A percentile compares a stretch with the other conserved stretches of the same genome.
Conservation (phyloP, 1,284 basidiomycete genomes). For the Cryptococcus jaspeensis region DNA sequence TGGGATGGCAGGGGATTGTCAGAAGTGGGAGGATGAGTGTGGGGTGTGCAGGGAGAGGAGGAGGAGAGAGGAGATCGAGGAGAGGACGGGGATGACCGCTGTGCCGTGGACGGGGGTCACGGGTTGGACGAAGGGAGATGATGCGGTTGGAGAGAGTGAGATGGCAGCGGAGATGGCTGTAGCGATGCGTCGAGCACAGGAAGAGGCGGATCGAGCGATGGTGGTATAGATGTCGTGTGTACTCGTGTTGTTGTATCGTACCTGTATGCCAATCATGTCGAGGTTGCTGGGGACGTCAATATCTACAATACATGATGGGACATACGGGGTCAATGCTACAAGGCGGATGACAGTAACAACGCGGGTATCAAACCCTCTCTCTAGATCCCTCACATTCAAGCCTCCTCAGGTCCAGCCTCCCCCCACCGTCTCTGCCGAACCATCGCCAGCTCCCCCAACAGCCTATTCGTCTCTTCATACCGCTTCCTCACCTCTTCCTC, state of each 20-base stretch:
- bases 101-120: constrained; percentile 13
- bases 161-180: constrained; percentile 40
- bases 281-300: background rate
- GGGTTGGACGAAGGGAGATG: constrained; percentile 15
- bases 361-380: background rate
- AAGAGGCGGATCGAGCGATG: constrained; percentile 17
- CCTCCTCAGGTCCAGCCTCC: constrained; percentile 8
- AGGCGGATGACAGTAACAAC: too few species aligned
- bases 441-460: constrained; percentile 44
- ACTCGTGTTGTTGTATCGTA: background rate
- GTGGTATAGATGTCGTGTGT: background rate
- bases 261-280: background rate
- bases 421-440: constrained; percentile 32
- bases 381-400: background rate
- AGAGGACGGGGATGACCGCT: constrained; percentile 9
- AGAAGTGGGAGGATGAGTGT: constrained; percentile 19
- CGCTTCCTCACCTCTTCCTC: constrained; percentile 26
- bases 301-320: background rate
- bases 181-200: constrained; percentile 31
- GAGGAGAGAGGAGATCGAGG: constrained; percentile 2
- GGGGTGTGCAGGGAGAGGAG: constrained; percentile 13
- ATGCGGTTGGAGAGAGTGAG: constrained; percentile 20
- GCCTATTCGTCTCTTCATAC: constrained; percentile 46
- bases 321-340: too few species aligned
- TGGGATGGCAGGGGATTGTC: constrained; percentile 25